These are phyloP conservation scores for Podosphaera leucotricha DNA, from an alignment of 2,329 filamentous ascomycete species.

Conservation along the genomic window DNA sequence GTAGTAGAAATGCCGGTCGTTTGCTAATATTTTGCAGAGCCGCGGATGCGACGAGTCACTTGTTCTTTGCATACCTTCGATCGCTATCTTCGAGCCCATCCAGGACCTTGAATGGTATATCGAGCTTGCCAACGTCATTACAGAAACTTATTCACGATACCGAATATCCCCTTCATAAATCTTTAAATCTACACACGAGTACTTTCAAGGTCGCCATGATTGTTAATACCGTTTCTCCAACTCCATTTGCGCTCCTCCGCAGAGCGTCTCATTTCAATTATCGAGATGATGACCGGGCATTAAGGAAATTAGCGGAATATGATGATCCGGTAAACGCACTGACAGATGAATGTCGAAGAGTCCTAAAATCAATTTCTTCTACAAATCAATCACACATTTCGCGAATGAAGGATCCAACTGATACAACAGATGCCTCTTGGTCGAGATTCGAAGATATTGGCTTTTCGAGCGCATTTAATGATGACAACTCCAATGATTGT, in stretches of 20 bases:
- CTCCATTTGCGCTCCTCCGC: slow-evolving; percentile 72
- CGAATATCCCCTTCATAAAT: slow-evolving; percentile 71
- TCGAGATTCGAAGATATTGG: slow-evolving; percentile 91
- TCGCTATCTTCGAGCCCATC: slow-evolving; percentile 60
- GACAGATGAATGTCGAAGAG: slow-evolving; percentile 82
- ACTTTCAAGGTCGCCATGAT: slow-evolving; percentile 93
- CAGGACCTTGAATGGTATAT: slow-evolving; percentile 51
- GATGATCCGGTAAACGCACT: slow-evolving; percentile 73
- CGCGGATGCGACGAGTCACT: slow-evolving; percentile 82
- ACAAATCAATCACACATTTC: slow-evolving; percentile 67
- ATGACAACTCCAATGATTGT: slow-evolving; percentile 35
- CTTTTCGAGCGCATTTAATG: slow-evolving; percentile 53
- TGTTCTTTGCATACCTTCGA: slow-evolving; percentile 93
- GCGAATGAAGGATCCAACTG: slow-evolving; percentile 45
- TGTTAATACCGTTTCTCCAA: slow-evolving; percentile 82
- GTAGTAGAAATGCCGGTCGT: background rate
- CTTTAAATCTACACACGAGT: slow-evolving; percentile 49
- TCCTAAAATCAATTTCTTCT: slow-evolving; percentile 68
- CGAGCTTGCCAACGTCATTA: slow-evolving; percentile 67
- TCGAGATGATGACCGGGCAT: slow-evolving; percentile 61
- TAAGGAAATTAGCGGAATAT: slow-evolving; percentile 68
- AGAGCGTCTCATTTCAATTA: slow-evolving; percentile 92
- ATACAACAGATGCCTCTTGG: slow-evolving; percentile 72
- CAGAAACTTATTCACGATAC: slow-evolving; percentile 80
- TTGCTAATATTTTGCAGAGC: slow-evolving; percentile 29